A percentile compares a stretch with the other conserved stretches of the same genome.
Evolutionary conservation across 2,329 filamentous ascomycete species (phyloP).

Genomic region (Claviceps citrina): DNA sequence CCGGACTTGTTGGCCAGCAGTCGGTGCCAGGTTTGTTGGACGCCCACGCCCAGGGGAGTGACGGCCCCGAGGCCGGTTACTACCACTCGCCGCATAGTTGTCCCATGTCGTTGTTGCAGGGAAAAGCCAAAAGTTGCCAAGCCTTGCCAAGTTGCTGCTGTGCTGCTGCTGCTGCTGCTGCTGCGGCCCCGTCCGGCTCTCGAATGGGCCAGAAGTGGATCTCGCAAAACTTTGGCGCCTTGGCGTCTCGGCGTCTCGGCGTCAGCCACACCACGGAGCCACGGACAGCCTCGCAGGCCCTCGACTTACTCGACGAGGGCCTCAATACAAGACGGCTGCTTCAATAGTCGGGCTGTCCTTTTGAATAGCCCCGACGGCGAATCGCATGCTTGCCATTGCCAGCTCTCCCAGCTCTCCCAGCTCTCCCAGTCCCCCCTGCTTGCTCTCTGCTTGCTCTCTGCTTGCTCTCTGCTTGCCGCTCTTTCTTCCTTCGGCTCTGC

Average conservation of each 20-base stretch:
- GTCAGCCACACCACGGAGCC: background rate
- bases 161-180: too few relatives aligned
- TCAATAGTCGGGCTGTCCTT: background rate
- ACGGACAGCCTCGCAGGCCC: too few relatives aligned
- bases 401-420: background rate
- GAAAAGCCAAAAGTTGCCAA: too few relatives aligned
- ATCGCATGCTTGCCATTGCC: background rate
- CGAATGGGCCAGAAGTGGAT: too few relatives aligned
- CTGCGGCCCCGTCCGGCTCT: too few relatives aligned
- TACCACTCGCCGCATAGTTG: slow-evolving; percentile 55
- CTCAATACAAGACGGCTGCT: background rate
- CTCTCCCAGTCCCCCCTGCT: too few relatives aligned
- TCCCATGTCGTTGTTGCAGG: slow-evolving; percentile 27
- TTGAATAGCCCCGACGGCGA: background rate
- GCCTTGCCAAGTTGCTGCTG: too few relatives aligned
- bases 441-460: too few relatives aligned
- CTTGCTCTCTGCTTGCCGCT: background rate
- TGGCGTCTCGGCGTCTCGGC: too few relatives aligned
- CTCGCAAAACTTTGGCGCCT: too few relatives aligned
- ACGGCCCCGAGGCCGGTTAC: slow-evolving; percentile 72
- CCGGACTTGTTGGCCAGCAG: slow-evolving; percentile 69
- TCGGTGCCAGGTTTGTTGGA: slow-evolving; percentile 63
- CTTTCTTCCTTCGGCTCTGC: background rate
- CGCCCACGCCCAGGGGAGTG: slow-evolving; percentile 69
- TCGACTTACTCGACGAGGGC: too few relatives aligned